Percentiles rank a stretch among this genome's conserved stretches.
phyloP scores from a whole-genome alignment of 2,329 filamentous ascomycete genomes.

The Elsinoe fawcettii region DNA sequence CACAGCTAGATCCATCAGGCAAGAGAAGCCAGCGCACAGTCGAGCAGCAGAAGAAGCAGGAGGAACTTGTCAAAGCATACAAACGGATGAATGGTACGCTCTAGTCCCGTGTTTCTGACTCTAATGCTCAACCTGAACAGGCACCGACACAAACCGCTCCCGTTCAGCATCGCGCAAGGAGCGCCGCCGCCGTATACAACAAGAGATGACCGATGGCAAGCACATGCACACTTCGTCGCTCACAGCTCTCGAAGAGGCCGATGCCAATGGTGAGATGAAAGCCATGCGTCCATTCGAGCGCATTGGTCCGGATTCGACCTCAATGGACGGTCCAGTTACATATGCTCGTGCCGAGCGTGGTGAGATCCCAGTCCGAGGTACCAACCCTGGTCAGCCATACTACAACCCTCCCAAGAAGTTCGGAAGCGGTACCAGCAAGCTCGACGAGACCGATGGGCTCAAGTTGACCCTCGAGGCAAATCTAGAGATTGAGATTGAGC shows the following conservation, averaged over 20 bases:
- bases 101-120: background rate
- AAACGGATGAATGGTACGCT: background rate
- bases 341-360: constrained; percentile 46
- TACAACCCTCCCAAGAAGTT: constrained; percentile 26
- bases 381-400: constrained; percentile 44
- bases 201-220: constrained; percentile 40
- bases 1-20: constrained; percentile 14
- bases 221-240: constrained; percentile 45
- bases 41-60: constrained; percentile 40
- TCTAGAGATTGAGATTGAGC: constrained; percentile 73
- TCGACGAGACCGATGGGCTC: constrained; percentile 56
- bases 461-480: constrained; percentile 68
- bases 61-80: constrained; percentile 27
- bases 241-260: constrained; percentile 45
- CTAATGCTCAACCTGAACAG: constrained; percentile 15
- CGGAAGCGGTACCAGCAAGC: constrained; percentile 21
- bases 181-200: constrained; percentile 40
- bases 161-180: constrained; percentile 41
- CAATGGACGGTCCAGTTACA: constrained; percentile 51
- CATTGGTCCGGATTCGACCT: constrained; percentile 48
- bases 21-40: constrained; percentile 32
- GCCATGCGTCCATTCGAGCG: constrained; percentile 47
- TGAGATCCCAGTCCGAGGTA: constrained; percentile 47
- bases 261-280: constrained; percentile 42
- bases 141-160: constrained; percentile 38